Base-by-base conservation (phyloP, 1,284 basidiomycete species). In the Earliella scabrosa region DNA sequence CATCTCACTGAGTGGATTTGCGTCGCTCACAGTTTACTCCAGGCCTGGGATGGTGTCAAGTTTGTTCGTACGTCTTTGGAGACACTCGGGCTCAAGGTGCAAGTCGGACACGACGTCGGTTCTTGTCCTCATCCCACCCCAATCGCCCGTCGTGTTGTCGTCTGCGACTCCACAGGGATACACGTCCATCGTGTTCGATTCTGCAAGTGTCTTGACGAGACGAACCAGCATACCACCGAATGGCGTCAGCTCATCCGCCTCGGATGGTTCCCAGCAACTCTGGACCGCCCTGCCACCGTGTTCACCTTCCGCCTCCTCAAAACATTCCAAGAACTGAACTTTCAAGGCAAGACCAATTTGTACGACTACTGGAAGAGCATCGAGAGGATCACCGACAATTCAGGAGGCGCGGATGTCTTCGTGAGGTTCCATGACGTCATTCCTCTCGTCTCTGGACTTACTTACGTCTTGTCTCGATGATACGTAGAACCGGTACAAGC, bases 331-430 rank as follows among this genome's bases (percentile, higher is more conserved):
- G 35, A 51, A 34, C 52, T 60, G 8, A 63, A 18, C 14, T 46
- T 56, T 2, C 59, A 63, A 31, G 50, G 43, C 0, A 63, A 63
- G 41, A 43, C 43, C 2, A 60, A 41, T 38, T 27, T 58, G 0
- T 41, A 61, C 49, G 61, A 65, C 51, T 65, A 41, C 52, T 56
- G 58, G 35, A 27, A 45, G 29, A 50, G 51, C 3, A 24, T 65
- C 2, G 23, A 48, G 34, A 45, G 44, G 1, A 21, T 60, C 8
- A 61, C 61, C 2, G 63, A 65, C 45, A 65, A 61, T 38, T 34
- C 56, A 3, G 58, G 58, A 11, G 29, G 36, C 3, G 23, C 11
- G 1, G 40, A 38, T 14, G 20, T 36, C 14, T 45, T 13, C 18
- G 43, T 44, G 6, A 3, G 32, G n/a, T n/a, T n/a, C n/a, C n/a